Percentiles rank a stretch among this genome's conserved stretches.
Evolutionary conservation across 1,284 basidiomycete genomes (phyloP).

Genomic region (Paramarasmius palmivorus): DNA sequence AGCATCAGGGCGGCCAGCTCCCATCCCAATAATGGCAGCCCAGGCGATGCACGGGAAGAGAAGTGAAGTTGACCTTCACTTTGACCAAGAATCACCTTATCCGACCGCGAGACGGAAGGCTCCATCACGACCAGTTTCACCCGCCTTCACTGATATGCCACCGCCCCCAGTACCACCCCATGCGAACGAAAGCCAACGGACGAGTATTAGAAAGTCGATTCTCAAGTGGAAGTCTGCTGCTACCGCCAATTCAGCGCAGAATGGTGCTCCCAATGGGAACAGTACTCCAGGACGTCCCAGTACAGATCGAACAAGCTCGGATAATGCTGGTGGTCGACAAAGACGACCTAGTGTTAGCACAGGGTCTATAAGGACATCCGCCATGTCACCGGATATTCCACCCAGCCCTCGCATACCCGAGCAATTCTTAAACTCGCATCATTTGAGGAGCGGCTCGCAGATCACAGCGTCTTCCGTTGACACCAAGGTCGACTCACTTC

Average conservation of each 20-base stretch:
- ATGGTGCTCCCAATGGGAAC: conserved; percentile 25
- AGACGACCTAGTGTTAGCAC: conserved; percentile 36
- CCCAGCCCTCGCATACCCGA: conserved; percentile 47
- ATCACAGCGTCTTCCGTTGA: conserved; percentile 35
- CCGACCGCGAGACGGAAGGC: conserved; percentile 33
- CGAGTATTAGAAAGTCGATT: conserved; percentile 64
- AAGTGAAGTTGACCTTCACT: conserved; percentile 46
- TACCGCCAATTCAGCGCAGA: no score
- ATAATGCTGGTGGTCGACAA: conserved; percentile 8
- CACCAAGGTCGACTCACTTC: conserved; percentile 20
- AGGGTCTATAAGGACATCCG: conserved; percentile 31
- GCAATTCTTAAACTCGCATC: conserved; percentile 29
- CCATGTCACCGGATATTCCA: conserved; percentile 35
- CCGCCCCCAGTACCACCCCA: conserved; percentile 14
- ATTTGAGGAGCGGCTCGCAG: conserved; percentile 21
- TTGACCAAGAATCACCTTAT: conserved; percentile 69
- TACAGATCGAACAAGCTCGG: conserved; percentile 1
- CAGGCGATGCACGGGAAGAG: conserved; percentile 29
- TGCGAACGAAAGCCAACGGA: conserved; percentile 32
- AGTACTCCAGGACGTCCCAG: conserved; percentile 12
- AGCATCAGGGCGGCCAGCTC: conserved; percentile 11
- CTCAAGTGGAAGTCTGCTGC: conserved; percentile 59
- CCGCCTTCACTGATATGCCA: conserved; percentile 19
- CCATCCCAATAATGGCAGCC: conserved; percentile 17
- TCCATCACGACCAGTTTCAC: conserved; percentile 23